These are phyloP conservation scores for Termitomyces heimii DNA, from an alignment of 768 basidiomycete genomes.

Conservation along the genomic window DNA sequence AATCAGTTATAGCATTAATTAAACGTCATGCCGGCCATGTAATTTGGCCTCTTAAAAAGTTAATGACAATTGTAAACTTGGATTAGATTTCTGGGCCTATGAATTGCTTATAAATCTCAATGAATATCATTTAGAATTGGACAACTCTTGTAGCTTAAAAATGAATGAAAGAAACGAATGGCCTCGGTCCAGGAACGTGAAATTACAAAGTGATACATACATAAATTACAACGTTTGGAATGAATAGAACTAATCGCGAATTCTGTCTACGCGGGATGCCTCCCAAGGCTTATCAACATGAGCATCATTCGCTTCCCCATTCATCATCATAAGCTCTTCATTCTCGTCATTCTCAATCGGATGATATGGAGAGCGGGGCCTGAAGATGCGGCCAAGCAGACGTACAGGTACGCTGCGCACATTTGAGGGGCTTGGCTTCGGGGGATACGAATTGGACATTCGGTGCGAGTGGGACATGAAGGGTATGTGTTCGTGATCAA, in stretches of 20 bases:
- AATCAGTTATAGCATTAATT: not conserved
- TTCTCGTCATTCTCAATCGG: constrained; percentile 2
- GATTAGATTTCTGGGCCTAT: not conserved
- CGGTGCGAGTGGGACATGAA: constrained; percentile 1
- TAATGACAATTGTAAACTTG: not conserved
- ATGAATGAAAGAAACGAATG: too few relatives aligned
- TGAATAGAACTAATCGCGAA: not conserved
- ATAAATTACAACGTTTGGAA: not conserved
- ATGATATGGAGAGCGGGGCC: constrained; percentile 5
- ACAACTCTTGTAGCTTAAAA: not conserved
- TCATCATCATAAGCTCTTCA: constrained; percentile 13
- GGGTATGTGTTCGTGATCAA: constrained; percentile 3
- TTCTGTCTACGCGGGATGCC: not conserved
- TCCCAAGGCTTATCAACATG: constrained; percentile 2
- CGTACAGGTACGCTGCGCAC: not conserved
- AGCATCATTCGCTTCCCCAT: constrained; percentile 2
- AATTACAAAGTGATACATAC: not conserved
- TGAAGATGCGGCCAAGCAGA: constrained; percentile 11
- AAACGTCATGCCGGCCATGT: not conserved
- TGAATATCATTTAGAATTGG: not conserved
- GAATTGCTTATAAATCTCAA: not conserved
- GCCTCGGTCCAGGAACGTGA: too few relatives aligned
- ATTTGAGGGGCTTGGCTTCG: not conserved
- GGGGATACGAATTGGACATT: constrained; percentile 6
- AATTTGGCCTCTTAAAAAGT: not conserved